Evolutionary conservation across 2,329 filamentous ascomycete species (phyloP), one percentile per base, ranked within the genome.

Genomic region (Lecanicillium sp.): DNA sequence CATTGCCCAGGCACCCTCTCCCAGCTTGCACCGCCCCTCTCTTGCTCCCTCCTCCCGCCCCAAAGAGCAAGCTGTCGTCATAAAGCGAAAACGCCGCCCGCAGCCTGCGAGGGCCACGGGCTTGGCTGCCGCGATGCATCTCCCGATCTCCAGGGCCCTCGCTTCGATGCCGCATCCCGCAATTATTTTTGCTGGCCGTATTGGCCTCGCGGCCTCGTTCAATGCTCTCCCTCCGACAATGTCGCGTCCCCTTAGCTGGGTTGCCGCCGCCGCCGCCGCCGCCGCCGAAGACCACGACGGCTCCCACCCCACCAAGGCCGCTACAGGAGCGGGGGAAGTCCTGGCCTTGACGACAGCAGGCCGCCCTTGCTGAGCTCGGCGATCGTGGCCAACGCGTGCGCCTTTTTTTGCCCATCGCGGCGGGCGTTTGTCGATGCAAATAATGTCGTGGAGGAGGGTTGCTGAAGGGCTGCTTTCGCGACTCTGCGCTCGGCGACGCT

Each of bases 261-360:
- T n/a, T n/a, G 22, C 22, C 22, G 22, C 22, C 22, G 22, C 22
- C 22, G 34, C 37, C 11, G 22, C 33, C 25, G 19, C 22, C 17
- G 20, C 17, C 33, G 29, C 29, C 28, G 18, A 12, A 29, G 19
- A 15, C 19, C n/a, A n/a, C n/a, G n/a, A n/a, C n/a, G n/a, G n/a
- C 22, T 17, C 20, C 33, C 33, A 28, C 39, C 39, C 39, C 39
- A 41, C 39, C 19, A 41, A 29, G 36, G 39, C 30, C 34, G 35
- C 39, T 15, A 29, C 30, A 41, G 35, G 34, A 37, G 35, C 34
- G 34, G 39, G 39, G 39, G 39, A 41, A 30, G 25, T 15, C n/a
- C 10, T 17, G 22, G 17, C 15, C 30, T 22, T 20, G 18, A 36
- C 22, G 22, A 28, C 33, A n/a, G n/a, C n/a, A n/a, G 32, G 25